These are phyloP conservation scores for Paramyrothecium sp. DNA, from an alignment of 2,329 filamentous ascomycete species.

Conservation along the genomic window DNA sequence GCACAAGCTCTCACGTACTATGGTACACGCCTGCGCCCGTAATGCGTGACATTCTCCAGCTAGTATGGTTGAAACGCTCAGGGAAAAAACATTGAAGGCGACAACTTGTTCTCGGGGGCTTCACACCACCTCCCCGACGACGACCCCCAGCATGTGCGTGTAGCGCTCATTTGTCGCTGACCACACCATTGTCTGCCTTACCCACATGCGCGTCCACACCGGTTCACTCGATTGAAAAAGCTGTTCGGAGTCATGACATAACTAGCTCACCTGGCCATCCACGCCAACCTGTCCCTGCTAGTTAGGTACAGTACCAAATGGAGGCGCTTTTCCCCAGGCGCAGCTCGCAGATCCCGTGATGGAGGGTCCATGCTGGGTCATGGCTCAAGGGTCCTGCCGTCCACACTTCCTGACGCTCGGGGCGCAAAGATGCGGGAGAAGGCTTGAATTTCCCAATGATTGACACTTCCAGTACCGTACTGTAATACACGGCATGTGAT, in stretches of 20 bases:
- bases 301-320: too few relatives aligned
- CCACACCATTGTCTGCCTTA: too few relatives aligned
- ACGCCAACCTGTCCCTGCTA: too few relatives aligned
- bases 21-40: background rate
- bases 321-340: background rate
- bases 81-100: background rate
- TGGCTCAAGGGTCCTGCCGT: background rate
- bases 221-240: background rate
- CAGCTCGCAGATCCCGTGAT: background rate
- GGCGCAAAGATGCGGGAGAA: too few relatives aligned
- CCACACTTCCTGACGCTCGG: background rate
- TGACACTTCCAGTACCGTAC: too few relatives aligned
- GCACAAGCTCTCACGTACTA: background rate
- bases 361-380: background rate
- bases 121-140: background rate
- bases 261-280: background rate
- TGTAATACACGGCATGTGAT: too few relatives aligned
- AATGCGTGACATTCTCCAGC: background rate
- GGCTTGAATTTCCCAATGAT: too few relatives aligned
- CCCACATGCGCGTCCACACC: too few relatives aligned
- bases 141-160: too few relatives aligned
- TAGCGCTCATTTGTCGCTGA: too few relatives aligned
- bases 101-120: background rate
- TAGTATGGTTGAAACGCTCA: background rate
- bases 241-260: background rate